Base-by-base conservation (phyloP, 139 green algal species). In the Picochlorum sp. region DNA sequence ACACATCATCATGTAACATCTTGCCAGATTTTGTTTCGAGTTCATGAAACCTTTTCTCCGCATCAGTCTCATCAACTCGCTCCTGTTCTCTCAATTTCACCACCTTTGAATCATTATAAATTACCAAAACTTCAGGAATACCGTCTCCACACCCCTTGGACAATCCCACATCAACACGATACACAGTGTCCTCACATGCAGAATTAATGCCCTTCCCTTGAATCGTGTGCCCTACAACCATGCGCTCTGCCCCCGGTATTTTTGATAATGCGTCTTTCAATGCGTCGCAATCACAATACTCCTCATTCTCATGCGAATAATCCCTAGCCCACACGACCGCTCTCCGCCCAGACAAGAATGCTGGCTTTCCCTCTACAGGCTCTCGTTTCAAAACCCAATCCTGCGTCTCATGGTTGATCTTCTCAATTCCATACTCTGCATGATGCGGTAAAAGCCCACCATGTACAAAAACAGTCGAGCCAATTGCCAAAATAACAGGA, bases 191-290 rank as follows among this genome's bases (percentile, higher is more conserved):
- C 13, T 75, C 78, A 75, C 93, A 98, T 8, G 90, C 93, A 14
- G 55, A 74, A 70, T 92, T 97, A 61, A 97, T 88, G 34, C 91
- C 91, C 3, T 34, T 45, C 16, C 84, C 62, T 75, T 98, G 92
- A 45, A 98, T 97, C 34, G 92, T 98, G 82, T 98, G 91, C 3
- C 91, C 91, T 59, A 97, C 77, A 60, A 85, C 80, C 90, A 97
- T 95, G 57, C 92, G 79, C 49, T 70, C 7, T 1, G 85, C 83
- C 18, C 90, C 89, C 1, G 87, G 85, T 4, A 97, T 67, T 49
- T 70, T 79, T 45, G 57, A 49, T 49, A 98, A 76, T 38, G 90
- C 80, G 23, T 77, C 15, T 51, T 77, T 10, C 70, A 98, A 79
- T 60, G 73, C 79, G 2, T 83, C 80, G 72, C 93, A 98, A 60